These are phyloP conservation scores for Aspergillus fumigatiaffinis DNA, from an alignment of 2,329 filamentous ascomycete species.

Conservation along the genomic window DNA sequence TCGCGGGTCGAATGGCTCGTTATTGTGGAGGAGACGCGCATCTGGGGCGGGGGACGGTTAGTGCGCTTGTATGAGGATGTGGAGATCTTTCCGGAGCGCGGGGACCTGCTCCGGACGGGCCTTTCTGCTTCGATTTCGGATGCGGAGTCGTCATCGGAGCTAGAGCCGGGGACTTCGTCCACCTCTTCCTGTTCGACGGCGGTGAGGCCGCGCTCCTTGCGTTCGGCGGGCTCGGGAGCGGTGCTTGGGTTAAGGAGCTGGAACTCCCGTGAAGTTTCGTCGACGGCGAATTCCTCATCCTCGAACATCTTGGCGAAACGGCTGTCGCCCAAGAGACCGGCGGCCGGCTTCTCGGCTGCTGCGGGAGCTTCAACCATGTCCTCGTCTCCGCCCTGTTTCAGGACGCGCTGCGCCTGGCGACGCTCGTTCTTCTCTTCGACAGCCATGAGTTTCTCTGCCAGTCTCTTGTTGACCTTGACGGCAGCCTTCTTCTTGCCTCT, in stretches of 20 bases:
- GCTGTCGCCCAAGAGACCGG: conserved; percentile 71
- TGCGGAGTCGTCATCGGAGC: conserved; percentile 34
- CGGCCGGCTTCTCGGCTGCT: conserved; percentile 36
- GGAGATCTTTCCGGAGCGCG: conserved; percentile 44
- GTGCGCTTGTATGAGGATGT: conserved; percentile 53
- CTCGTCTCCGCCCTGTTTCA: conserved; percentile 57
- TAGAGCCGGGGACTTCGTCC: conserved; percentile 47
- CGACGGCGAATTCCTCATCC: conserved; percentile 86
- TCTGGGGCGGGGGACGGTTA: conserved; percentile 49
- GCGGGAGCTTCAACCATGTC: conserved; percentile 28
- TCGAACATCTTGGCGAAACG: conserved; percentile 89
- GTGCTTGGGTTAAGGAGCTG: conserved; percentile 85
- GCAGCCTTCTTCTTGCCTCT: conserved; percentile 86
- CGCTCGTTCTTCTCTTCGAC: conserved; percentile 55
- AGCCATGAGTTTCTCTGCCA: conserved; percentile 60
- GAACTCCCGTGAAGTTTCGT: conserved; percentile 86
- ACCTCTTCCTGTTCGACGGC: conserved; percentile 60
- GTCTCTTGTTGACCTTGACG: conserved; percentile 77
- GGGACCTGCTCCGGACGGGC: conserved; percentile 27
- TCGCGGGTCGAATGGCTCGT: conserved; percentile 45
- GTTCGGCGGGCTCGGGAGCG: conserved; percentile 32
- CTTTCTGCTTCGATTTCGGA: conserved; percentile 30
- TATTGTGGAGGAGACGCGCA: conserved; percentile 55
- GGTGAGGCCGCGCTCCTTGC: conserved; percentile 51
- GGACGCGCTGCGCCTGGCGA: conserved; percentile 40